Evolutionary conservation across 225 moss, liverwort and hornwort species (phyloP), one percentile per base, ranked within the genome.

Genomic region (Neckera pumila): DNA sequence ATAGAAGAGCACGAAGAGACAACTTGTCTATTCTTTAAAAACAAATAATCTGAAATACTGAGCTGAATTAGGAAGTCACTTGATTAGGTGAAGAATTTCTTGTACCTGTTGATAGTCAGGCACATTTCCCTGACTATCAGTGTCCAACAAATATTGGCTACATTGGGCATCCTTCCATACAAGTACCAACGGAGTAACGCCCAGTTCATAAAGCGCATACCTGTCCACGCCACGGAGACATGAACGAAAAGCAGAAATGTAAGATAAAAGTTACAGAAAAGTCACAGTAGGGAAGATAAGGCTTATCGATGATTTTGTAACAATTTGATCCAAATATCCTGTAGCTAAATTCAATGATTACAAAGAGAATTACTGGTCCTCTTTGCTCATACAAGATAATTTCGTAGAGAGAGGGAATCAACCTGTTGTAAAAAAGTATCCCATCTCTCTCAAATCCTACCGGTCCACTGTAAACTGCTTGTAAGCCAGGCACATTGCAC

Each of bases 91-190:
- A 85, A 82, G 25, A 64, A 77, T 64, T 60, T 64, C 49, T 69
- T 84, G 40, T 86, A 98, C 98, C 97, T 99, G 99, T 87, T 99
- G 99, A 92, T 94, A 87, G 40, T 90, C 82, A 84, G 95, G 94
- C 38, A 99, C 95, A 82, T 97, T 96, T 76, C 99, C 99, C 87
- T 95, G 92, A 90, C 94, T 95, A 80, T 99, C 97, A 28, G 99
- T 99, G 88, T 99, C 99, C 82, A 97, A 90, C 86, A 96, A 94
- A 90, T 96, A 99, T 79, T 92, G 94, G 81, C 99, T 96, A 91
- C 97, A 95, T 51, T 93, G 87, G 27, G 94, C 95, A 91, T 97
- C 99, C 93, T 99, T 99, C 99, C 99, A 99, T 56, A 96, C 93
- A 64, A 99, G 94, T 58, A 95, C 92, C 72, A 99, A 89, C n/a